These are phyloP conservation scores for Xylariaceae sp. DNA, from an alignment of 2,329 filamentous ascomycete genomes.

Conservation along the genomic window DNA sequence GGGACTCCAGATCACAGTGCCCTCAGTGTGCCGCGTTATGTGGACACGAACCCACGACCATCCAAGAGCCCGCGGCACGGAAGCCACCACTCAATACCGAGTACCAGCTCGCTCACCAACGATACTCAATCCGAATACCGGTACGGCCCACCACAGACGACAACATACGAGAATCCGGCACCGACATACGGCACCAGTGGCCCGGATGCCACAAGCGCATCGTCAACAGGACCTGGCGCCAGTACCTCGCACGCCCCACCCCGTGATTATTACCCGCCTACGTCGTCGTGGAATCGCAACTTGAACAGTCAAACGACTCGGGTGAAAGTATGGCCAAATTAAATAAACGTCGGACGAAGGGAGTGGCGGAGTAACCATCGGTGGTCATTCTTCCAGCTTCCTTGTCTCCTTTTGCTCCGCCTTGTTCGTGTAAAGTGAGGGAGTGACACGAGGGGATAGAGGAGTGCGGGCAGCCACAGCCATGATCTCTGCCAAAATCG, in stretches of 20 bases:
- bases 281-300: conserved; percentile 43
- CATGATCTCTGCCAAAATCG: too few relatives aligned
- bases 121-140: conserved; percentile 53
- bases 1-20: conserved; percentile 42
- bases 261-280: conserved; percentile 52
- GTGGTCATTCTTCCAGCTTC: too few relatives aligned
- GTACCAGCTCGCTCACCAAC: conserved; percentile 44
- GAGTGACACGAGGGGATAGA: conserved; percentile 33
- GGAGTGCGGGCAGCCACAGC: too few relatives aligned
- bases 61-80: conserved; percentile 54
- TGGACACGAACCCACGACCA: conserved; percentile 52
- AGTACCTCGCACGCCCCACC: conserved; percentile 30
- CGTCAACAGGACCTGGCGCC: conserved; percentile 8
- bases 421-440: too few relatives aligned
- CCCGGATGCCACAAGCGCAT: conserved; percentile 10
- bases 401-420: too few relatives aligned
- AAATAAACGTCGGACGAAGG: conserved; percentile 18
- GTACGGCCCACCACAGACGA: conserved; percentile 43
- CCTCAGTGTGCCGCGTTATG: conserved; percentile 53
- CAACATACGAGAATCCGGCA: conserved; percentile 18
- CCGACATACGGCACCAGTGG: conserved; percentile 22
- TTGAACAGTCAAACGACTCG: conserved; percentile 6
- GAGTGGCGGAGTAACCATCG: conserved; percentile 21
- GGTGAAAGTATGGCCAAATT: conserved; percentile 19
- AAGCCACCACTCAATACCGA: conserved; percentile 52